Evolutionary conservation across 176 grass and related monocot species (phyloP).

Genomic region (Rhipidocladum racemiflorum): DNA sequence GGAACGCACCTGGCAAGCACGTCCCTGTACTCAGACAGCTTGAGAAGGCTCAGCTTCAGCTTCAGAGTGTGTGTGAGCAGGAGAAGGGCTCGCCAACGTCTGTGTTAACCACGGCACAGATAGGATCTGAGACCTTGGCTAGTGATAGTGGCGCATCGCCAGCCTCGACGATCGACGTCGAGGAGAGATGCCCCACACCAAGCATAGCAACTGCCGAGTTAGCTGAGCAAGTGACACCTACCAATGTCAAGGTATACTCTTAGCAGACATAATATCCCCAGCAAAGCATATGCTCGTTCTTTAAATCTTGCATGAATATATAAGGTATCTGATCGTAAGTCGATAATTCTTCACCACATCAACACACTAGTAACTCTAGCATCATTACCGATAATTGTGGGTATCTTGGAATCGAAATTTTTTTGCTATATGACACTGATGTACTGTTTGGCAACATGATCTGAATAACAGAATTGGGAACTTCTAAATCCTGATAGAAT

Average conservation of each 20-base stretch:
- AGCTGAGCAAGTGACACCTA: constrained; percentile 26
- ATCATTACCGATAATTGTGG: neutral
- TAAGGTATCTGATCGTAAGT: constrained; percentile 3
- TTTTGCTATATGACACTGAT: neutral
- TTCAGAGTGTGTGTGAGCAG: constrained; percentile 37
- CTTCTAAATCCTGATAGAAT: constrained; percentile 23
- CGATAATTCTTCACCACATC: constrained; percentile 9
- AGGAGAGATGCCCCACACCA: constrained; percentile 42
- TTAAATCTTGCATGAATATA: constrained; percentile 16
- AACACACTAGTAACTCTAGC: neutral
- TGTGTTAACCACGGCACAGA: constrained; percentile 43
- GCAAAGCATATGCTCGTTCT: constrained; percentile 17
- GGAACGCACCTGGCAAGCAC: constrained; percentile 30
- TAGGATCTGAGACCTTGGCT: neutral
- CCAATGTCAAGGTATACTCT: constrained; percentile 31
- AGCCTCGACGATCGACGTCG: constrained; percentile 33
- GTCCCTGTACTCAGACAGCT: constrained; percentile 30
- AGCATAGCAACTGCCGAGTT: constrained; percentile 9
- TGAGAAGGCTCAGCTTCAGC: constrained; percentile 32
- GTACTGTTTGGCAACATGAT: neutral
- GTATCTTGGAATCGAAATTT: neutral
- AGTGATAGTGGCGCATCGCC: constrained; percentile 40
- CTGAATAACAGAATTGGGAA: neutral
- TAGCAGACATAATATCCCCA: neutral
- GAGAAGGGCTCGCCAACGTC: constrained; percentile 66